phyloP scores from a whole-genome alignment of 2,329 filamentous ascomycete genomes.

The Colletotrichum destructivum region DNA sequence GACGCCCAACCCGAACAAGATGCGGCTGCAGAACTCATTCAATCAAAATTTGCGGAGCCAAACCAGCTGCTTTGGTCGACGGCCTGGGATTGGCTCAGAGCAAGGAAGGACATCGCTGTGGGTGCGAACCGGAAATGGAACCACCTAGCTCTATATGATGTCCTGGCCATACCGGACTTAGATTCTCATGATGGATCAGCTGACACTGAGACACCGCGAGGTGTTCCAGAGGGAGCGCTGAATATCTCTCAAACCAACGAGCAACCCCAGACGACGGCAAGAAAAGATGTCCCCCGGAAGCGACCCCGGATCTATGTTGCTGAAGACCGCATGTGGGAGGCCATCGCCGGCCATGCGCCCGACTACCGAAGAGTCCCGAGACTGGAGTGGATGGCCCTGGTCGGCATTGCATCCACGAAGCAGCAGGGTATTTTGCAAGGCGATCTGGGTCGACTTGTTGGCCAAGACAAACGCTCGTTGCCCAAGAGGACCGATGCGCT shows the following conservation, averaged over 20 bases:
- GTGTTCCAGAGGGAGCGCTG: not conserved
- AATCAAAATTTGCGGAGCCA: constrained; percentile 1
- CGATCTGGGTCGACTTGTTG: constrained; percentile 70
- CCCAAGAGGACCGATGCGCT: constrained; percentile 74
- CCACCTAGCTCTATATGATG: constrained; percentile 41
- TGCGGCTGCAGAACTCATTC: not conserved
- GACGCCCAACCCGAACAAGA: constrained; percentile 11
- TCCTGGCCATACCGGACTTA: constrained; percentile 40
- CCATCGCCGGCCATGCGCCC: constrained; percentile 70
- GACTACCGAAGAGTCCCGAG: constrained; percentile 72
- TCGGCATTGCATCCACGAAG: constrained; percentile 70
- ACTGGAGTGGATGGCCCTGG: constrained; percentile 72
- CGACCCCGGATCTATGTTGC: constrained; percentile 62
- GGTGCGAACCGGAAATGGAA: constrained; percentile 44
- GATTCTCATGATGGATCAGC: constrained; percentile 19
- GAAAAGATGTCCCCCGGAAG: constrained; percentile 15
- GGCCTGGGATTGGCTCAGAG: constrained; percentile 46
- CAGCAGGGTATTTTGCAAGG: constrained; percentile 72
- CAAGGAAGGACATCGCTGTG: constrained; percentile 45
- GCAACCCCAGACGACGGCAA: not conserved
- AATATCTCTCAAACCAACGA: not conserved
- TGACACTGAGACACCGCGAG: not conserved
- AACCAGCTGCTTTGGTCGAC: constrained; percentile 38
- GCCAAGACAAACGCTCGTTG: constrained; percentile 75
- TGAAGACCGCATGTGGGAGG: constrained; percentile 72